These are phyloP conservation scores for Blastocystis sp. DNA, from an alignment of 352 stramenopile species.

Conservation along the genomic window DNA sequence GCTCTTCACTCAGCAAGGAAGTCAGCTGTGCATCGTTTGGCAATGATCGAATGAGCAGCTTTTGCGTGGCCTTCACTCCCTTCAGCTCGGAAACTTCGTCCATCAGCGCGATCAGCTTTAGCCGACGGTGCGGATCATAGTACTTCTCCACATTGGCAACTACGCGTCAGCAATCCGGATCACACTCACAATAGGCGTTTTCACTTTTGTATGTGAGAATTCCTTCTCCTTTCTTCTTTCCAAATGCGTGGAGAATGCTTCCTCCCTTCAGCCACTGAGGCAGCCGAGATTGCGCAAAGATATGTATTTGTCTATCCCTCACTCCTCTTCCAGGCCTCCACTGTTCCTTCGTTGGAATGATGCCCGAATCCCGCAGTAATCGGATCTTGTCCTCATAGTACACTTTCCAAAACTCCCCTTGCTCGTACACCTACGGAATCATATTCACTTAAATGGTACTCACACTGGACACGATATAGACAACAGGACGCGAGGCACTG, in stretches of 20 bases:
- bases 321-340: background rate
- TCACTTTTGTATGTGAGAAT: background rate
- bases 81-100: background rate
- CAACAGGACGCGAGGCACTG: background rate
- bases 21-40: background rate
- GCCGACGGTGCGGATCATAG: constrained; percentile 28
- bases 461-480: constrained; percentile 32
- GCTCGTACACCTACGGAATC: constrained; percentile 47
- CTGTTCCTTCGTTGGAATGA: constrained; percentile 37
- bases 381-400: constrained; percentile 31
- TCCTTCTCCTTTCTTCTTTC: background rate
- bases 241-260: background rate
- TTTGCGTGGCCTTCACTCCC: background rate
- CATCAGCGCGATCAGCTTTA: constrained; percentile 22
- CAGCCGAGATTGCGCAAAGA: constrained; percentile 43
- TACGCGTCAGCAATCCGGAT: background rate
- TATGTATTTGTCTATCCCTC: constrained; percentile 6
- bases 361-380: constrained; percentile 16
- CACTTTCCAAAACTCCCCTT: constrained; percentile 45
- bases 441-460: too few species aligned
- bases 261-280: constrained; percentile 42
- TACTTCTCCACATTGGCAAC: constrained; percentile 14
- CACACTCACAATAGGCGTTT: background rate
- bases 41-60: constrained; percentile 3
- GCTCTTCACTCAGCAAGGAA: background rate